Base-by-base conservation (phyloP, 495 filamentous ascomycete genomes). In the Ascobolus immersus region DNA sequence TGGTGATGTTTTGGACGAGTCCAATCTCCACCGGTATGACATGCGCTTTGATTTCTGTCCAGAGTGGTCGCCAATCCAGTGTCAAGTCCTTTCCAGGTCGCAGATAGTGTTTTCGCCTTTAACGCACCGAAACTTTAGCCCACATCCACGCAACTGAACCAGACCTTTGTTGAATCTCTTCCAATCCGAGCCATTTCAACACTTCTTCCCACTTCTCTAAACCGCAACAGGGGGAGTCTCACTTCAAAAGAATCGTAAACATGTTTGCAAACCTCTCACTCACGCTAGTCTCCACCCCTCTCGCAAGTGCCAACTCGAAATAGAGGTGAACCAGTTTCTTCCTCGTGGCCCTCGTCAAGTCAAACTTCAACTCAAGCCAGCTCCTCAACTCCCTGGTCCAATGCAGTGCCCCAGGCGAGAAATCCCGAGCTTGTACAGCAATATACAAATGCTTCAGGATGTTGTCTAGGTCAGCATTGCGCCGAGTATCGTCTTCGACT, bases 291-390 rank as follows among this genome's bases (percentile, higher is more conserved):
- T 94, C 89, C 33, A 99, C 59, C 4, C 89, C 86, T 1, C 84
- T 82, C 20, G 86, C 80, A 28, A 99, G 63, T 4, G 78, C 63
- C 21, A 99, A 71, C 57, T 92, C 80, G 56, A 89, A 99, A 53
- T 92, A 99, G 13, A 99, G 59, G 47, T 67, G 77, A 12, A 81
- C 74, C 15, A 99, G 70, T 50, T 68, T 77, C 36, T 80, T 67
- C 32, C 86, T 63, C 28, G 84, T 70, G 39, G 69, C 69, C 35
- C 72, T 64, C 28, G 81, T 77, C 37, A 86, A 76, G 55, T 94
- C 89, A 49, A 93, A 99, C 56, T 99, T 99, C 48, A 94, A 65
- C 6, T 72, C 72, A 17, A 99, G 60, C 89, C 86, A 99, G 55
- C 75, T 80, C 48, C 79, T 66, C 14, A 99, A 69, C 61, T 94